A percentile compares a stretch with the other conserved stretches of the same genome.
phyloP scores from a whole-genome alignment of 495 filamentous ascomycete genomes.

The Hypomontagnella monticulosa region DNA sequence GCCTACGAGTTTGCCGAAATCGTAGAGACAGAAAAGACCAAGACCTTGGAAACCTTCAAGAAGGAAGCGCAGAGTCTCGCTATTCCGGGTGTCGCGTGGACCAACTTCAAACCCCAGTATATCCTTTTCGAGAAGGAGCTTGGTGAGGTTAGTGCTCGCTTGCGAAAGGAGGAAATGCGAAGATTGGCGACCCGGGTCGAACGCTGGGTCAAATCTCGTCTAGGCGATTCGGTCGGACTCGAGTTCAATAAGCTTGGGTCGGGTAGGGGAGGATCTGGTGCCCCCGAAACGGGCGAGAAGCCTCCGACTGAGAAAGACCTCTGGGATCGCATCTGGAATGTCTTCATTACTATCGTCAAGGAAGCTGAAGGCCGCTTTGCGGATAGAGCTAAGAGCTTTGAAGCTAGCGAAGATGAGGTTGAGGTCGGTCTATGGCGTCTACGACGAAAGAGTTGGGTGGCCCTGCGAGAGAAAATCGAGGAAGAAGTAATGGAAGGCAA shows the following conservation, averaged over 20 bases:
- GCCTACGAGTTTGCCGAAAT: conserved; percentile 95
- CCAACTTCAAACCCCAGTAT: conserved; percentile 68
- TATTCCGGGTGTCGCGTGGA: conserved; percentile 84
- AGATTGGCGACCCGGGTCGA: conserved; percentile 89
- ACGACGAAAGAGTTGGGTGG: conserved; percentile 92
- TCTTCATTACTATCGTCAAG: conserved; percentile 83
- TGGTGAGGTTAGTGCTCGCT: conserved; percentile 79
- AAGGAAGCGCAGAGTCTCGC: conserved; percentile 75
- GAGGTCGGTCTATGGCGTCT: conserved; percentile 93
- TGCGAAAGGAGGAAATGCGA: conserved; percentile 95
- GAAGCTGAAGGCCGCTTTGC: conserved; percentile 87
- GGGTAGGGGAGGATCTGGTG: conserved; percentile 80
- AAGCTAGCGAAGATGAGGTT: conserved; percentile 90
- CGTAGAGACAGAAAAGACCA: conserved; percentile 81
- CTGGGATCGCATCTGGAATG: conserved; percentile 95
- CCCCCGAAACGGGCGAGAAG: conserved; percentile 79
- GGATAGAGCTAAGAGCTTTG: conserved; percentile 88
- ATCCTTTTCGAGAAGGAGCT: conserved; percentile 77
- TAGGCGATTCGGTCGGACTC: conserved; percentile 86
- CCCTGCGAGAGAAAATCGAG: conserved; percentile 87
- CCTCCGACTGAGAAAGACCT: conserved; percentile 79
- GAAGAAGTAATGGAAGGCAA: conserved; percentile 99
- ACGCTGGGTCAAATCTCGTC: conserved; percentile 86
- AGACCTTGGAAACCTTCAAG: conserved; percentile 77
- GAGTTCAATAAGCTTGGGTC: conserved; percentile 96